These are phyloP conservation scores for Chrysochromulina tobinii DNA, from an alignment of 78 protist species.

Conservation along the genomic window DNA sequence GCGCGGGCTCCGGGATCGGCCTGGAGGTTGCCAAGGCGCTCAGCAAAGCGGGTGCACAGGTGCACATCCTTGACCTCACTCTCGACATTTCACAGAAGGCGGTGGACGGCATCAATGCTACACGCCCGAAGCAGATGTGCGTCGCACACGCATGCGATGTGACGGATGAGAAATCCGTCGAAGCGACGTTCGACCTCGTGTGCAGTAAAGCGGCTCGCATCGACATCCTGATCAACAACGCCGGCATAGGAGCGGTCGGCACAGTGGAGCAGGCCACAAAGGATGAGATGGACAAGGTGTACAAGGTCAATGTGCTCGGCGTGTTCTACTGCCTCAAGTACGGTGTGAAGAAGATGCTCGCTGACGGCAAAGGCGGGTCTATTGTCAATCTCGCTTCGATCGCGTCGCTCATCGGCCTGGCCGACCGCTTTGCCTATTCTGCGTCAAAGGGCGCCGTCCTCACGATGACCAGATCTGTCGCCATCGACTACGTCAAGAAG, in stretches of 20 bases:
- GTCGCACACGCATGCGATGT: not conserved
- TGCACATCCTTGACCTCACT: not conserved
- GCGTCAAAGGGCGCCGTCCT: not conserved
- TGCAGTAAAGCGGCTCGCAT: not conserved
- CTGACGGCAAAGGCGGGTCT: not conserved
- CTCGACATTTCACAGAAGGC: not conserved
- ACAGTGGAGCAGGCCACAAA: not conserved
- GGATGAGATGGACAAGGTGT: not conserved
- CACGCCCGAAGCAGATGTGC: no score
- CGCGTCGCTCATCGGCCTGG: constrained; percentile 23
- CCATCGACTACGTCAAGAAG: not conserved
- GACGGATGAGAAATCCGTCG: not conserved
- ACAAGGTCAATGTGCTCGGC: not conserved
- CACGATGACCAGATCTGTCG: not conserved
- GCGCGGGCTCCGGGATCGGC: not conserved
- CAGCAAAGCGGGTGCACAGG: not conserved
- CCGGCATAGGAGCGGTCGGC: not conserved
- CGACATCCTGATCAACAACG: not conserved
- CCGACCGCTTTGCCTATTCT: not conserved
- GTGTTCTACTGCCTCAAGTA: not conserved
- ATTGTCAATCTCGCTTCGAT: constrained; percentile 13
- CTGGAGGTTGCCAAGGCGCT: not conserved
- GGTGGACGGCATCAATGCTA: not conserved
- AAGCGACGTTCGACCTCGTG: not conserved
- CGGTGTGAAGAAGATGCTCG: not conserved